A percentile compares a stretch with the other conserved stretches of the same genome.
Evolutionary conservation across 163 green algal species (phyloP).

Genomic region (Picocystis sp.): DNA sequence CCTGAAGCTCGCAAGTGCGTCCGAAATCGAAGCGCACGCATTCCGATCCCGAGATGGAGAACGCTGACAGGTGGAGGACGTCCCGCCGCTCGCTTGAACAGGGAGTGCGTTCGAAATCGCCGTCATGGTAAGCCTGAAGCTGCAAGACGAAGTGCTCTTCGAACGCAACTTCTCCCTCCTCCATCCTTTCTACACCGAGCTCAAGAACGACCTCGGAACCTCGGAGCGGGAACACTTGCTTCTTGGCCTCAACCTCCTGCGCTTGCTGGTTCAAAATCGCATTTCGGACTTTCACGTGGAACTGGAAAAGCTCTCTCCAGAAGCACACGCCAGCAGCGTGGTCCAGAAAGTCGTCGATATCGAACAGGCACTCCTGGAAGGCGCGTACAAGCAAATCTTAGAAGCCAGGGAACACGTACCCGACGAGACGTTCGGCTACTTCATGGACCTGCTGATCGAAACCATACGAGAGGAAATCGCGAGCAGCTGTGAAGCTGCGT

Average conservation of each 20-base stretch:
- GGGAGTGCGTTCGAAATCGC: conserved; percentile 18
- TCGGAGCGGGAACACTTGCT: conserved; percentile 50
- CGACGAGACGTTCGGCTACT: conserved; percentile 37
- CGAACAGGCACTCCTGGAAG: conserved; percentile 92
- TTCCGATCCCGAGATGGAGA: too few relatives aligned
- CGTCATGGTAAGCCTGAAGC: conserved; percentile 24
- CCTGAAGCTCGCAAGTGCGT: too few relatives aligned
- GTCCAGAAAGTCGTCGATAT: conserved; percentile 54
- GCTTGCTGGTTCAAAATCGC: conserved; percentile 81
- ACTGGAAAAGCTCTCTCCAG: conserved; percentile 62
- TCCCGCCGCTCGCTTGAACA: too few relatives aligned
- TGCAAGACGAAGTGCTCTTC: conserved; percentile 64
- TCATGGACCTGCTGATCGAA: conserved; percentile 40
- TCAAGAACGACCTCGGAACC: conserved; percentile 33
- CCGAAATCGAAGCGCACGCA: too few relatives aligned
- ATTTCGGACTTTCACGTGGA: conserved; percentile 95
- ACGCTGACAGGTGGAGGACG: too few relatives aligned
- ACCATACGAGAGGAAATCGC: conserved; percentile 89
- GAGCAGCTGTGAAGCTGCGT: conserved; percentile 71
- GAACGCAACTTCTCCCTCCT: conserved; percentile 80
- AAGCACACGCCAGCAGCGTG: conserved; percentile 23
- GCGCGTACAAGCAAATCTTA: conserved; percentile 81
- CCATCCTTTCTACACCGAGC: conserved; percentile 71
- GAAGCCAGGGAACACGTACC: conserved; percentile 23
- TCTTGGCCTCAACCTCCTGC: conserved; percentile 72